A percentile compares a stretch with the other conserved stretches of the same genome.
These are phyloP conservation scores for Penicillium bialowiezense DNA, from an alignment of 495 filamentous ascomycete genomes.

Conservation along the genomic window DNA sequence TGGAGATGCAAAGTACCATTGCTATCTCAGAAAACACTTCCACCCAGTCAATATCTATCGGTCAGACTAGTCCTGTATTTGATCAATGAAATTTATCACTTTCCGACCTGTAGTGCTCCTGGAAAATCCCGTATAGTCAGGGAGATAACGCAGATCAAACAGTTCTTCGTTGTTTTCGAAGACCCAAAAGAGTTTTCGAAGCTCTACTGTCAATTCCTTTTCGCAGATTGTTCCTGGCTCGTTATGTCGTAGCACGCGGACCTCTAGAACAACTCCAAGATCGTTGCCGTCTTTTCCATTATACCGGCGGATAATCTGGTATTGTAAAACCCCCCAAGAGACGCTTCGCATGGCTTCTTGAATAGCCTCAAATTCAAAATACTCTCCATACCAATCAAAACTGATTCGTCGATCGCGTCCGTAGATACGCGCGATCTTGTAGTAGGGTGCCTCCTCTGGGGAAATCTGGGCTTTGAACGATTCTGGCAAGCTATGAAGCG, in stretches of 20 bases:
- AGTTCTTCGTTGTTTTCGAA: constrained; percentile 1
- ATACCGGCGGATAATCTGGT: constrained; percentile 24
- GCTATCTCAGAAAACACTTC: no score
- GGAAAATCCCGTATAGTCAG: background rate
- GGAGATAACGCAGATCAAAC: background rate
- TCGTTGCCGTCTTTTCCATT: background rate
- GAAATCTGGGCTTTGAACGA: background rate
- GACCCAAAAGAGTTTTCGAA: constrained; percentile 1
- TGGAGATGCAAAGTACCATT: no score
- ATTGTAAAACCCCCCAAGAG: constrained; percentile 23
- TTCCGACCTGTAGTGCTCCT: constrained; percentile 5
- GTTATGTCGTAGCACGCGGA: constrained; percentile 4
- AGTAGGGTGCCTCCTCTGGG: constrained; percentile 2
- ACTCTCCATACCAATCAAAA: constrained; percentile 26
- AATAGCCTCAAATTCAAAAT: constrained; percentile 20
- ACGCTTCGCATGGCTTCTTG: constrained; percentile 6
- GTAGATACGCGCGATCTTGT: constrained; percentile 18
- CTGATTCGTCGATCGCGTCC: constrained; percentile 29
- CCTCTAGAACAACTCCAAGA: background rate
- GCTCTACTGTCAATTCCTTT: constrained; percentile 11
- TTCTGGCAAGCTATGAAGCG: constrained; percentile 18
- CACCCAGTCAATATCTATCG: no score
- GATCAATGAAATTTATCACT: constrained; percentile 6
- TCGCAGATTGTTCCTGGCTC: constrained; percentile 24
- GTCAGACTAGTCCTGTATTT: constrained; percentile 1